These are phyloP conservation scores for Globisporangium mamillatum DNA, from an alignment of 352 stramenopile genomes.

Conservation along the genomic window DNA sequence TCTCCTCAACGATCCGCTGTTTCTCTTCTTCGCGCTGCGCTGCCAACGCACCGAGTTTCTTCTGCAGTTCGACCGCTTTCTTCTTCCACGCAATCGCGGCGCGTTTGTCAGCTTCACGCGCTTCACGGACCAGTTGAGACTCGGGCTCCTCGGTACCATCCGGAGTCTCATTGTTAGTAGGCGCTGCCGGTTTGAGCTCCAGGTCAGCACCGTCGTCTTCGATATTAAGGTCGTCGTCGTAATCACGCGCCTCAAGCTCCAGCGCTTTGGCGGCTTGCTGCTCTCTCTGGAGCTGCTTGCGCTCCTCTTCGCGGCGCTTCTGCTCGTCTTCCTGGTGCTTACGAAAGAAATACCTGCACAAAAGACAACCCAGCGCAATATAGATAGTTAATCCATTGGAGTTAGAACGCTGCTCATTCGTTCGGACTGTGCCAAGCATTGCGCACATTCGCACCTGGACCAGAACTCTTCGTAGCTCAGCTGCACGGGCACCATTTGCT, in stretches of 20 bases:
- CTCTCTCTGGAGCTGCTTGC: conserved; percentile 25
- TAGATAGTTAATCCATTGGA: background rate
- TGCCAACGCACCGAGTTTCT: conserved; percentile 40
- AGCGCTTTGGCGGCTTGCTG: conserved; percentile 22
- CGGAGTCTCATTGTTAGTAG: conserved; percentile 34
- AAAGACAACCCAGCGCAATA: background rate
- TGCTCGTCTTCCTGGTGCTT: conserved; percentile 41
- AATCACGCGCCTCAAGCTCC: conserved; percentile 27
- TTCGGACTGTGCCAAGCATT: background rate
- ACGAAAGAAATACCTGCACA: conserved; percentile 64
- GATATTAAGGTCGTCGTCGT: conserved; percentile 22
- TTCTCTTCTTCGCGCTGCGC: conserved; percentile 49
- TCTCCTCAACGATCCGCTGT: conserved; percentile 36
- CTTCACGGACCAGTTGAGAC: conserved; percentile 38
- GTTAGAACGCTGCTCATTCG: background rate
- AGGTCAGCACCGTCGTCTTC: background rate
- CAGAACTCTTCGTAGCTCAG: conserved; percentile 85
- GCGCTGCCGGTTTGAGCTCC: conserved; percentile 4
- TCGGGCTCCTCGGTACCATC: conserved; percentile 21
- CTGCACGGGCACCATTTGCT: conserved; percentile 69
- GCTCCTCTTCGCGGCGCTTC: conserved; percentile 31
- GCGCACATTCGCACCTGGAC: conserved; percentile 38
- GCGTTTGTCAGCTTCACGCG: conserved; percentile 36
- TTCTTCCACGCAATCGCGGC: conserved; percentile 65
- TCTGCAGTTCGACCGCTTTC: conserved; percentile 64